Evolutionary conservation across 164 flowering plant genomes (phyloP), one percentile per base, ranked within the genome.

Genomic region (Vitis riparia): DNA sequence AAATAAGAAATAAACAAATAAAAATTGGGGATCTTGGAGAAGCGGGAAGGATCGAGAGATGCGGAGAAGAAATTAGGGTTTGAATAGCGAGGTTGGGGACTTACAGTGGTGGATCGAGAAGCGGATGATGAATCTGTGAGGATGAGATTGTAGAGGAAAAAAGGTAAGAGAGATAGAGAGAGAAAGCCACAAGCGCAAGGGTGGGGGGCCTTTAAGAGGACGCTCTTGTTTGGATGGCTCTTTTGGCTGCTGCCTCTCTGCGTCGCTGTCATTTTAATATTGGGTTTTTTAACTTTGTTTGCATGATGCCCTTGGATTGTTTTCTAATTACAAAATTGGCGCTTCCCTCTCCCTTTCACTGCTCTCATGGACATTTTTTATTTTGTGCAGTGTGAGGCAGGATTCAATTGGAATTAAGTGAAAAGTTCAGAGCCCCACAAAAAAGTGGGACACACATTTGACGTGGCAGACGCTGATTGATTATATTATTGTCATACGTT

Each of bases 181-280:
- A 63, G 16, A 17, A 60, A 73, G 51, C 79, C 75, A 70, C 78
- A 75, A 70, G 60, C 44, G 44, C 44, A 37, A 37, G 44, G 44
- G 44, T 37, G 44, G 44, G 2, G 69, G 8, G 47, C 30, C 48
- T 63, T 62, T 59, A 56, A 47, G 50, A 66, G 67, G 67, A 30
- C 3, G 61, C 30, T 30, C 49, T 55, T 59, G 77, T 63, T 67
- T 73, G 69, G 71, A 62, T 66, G 72, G 75, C 44, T 71, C 62
- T 65, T 78, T 75, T 55, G 67, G 73, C 75, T 70, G 72, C 75
- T 68, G 68, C 53, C 53, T 74, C 65, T 66, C 61, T 30, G 67
- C 70, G 73, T 77, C 80, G 80, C 75, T 77, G 72, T 77, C 80
- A 70, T 60, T 68, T 77, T 61, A 66, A 73, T 62, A 73, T 71